A percentile compares a stretch with the other conserved stretches of the same genome.
Conservation (phyloP, 768 basidiomycete genomes). For the Podaxis rugospora region DNA sequence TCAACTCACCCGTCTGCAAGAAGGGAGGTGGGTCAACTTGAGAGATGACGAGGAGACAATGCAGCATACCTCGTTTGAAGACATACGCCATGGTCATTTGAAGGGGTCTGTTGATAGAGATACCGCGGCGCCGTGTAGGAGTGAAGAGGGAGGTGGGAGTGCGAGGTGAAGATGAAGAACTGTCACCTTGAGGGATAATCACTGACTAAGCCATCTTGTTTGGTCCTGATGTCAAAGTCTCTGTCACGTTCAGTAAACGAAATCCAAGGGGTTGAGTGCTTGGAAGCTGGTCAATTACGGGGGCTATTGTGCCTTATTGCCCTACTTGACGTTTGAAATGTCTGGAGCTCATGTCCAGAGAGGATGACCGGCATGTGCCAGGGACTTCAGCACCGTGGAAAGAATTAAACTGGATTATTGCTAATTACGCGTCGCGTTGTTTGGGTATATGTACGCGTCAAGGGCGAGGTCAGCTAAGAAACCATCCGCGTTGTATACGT, state of each 20-base stretch:
- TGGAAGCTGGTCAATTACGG: neutral
- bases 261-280: neutral
- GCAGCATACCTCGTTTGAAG: slow-evolving; percentile 35
- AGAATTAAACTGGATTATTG: neutral
- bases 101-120: neutral
- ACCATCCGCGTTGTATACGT: no score
- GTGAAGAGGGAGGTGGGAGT: neutral
- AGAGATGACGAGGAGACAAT: neutral
- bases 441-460: slow-evolving; percentile 5
- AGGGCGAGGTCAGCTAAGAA: neutral
- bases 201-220: slow-evolving; percentile 12
- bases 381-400: neutral
- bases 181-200: slow-evolving; percentile 10
- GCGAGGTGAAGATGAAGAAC: neutral
- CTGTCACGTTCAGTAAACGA: neutral
- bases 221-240: slow-evolving; percentile 2
- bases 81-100: slow-evolving; percentile 15
- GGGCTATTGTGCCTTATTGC: neutral
- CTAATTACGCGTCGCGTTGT: slow-evolving; percentile 11
- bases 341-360: neutral
- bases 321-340: neutral
- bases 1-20: slow-evolving; percentile 43
- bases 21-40: slow-evolving; percentile 10
- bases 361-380: neutral
- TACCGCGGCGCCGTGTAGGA: neutral